These are phyloP conservation scores for Alternaria conjuncta DNA, from an alignment of 2,329 filamentous ascomycete species.

Conservation along the genomic window DNA sequence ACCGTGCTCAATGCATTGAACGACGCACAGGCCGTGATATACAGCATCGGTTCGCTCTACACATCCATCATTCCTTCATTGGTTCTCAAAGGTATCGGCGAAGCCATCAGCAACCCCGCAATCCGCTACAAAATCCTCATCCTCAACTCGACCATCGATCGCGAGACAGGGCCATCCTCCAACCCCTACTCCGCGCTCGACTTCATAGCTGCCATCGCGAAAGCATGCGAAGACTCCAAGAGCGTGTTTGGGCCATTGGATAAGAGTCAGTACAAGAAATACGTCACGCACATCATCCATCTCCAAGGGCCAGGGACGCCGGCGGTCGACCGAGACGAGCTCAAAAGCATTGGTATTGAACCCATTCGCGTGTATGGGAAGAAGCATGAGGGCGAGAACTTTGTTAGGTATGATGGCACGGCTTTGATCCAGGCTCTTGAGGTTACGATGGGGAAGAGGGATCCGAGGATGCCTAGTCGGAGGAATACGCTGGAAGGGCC, in stretches of 20 bases:
- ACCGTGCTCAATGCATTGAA: conserved; percentile 74
- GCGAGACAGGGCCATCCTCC: conserved; percentile 78
- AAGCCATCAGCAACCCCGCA: conserved; percentile 61
- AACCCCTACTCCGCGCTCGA: conserved; percentile 75
- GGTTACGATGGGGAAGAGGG: conserved; percentile 74
- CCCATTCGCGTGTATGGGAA: conserved; percentile 78
- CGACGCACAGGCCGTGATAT: conserved; percentile 73
- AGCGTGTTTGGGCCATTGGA: conserved; percentile 13
- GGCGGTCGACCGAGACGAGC: conserved; percentile 68
- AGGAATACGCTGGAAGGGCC: conserved; percentile 59
- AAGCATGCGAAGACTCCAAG: conserved; percentile 66
- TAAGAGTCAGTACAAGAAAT: conserved; percentile 63
- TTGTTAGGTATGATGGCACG: conserved; percentile 75
- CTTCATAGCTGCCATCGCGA: conserved; percentile 80
- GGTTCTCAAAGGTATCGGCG: conserved; percentile 76
- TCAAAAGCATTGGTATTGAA: conserved; percentile 75
- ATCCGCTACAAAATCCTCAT: conserved; percentile 79
- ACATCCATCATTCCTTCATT: conserved; percentile 86
- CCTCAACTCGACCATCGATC: conserved; percentile 81
- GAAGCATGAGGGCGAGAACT: conserved; percentile 60
- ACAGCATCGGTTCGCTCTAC: conserved; percentile 93
- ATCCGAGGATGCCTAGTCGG: conserved; percentile 60
- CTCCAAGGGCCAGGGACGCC: conserved; percentile 75
- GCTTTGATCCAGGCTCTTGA: conserved; percentile 78
- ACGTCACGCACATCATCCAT: conserved; percentile 85